Evolutionary conservation across 2,329 filamentous ascomycete species (phyloP).

Genomic region (Colletotrichum sp.): DNA sequence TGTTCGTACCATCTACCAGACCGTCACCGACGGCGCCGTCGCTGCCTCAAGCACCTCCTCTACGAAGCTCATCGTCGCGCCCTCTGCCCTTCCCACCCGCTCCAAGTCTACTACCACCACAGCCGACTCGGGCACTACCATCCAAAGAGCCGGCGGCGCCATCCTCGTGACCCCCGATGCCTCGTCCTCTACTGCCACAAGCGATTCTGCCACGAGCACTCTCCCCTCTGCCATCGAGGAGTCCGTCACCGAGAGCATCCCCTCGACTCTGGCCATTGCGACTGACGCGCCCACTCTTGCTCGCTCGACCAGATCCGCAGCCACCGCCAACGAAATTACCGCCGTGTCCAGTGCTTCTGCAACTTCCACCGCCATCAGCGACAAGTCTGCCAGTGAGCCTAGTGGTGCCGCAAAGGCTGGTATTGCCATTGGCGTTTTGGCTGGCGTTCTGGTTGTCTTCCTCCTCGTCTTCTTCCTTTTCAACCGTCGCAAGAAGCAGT

Average conservation of each 20-base stretch:
- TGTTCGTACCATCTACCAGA: constrained; percentile 45
- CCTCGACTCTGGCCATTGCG: constrained; percentile 30
- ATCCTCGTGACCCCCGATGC: not conserved
- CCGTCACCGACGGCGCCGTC: constrained; percentile 23
- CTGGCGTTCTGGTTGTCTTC: constrained; percentile 69
- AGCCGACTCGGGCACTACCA: constrained; percentile 2
- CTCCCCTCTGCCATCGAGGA: constrained; percentile 32
- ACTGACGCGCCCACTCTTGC: constrained; percentile 28
- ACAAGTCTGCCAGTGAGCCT: constrained; percentile 24
- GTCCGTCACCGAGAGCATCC: constrained; percentile 22
- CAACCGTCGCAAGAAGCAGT: constrained; percentile 72
- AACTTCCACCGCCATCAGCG: not conserved
- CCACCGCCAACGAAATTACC: constrained; percentile 20
- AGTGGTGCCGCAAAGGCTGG: constrained; percentile 69
- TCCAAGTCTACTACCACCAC: not conserved
- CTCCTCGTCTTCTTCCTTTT: constrained; percentile 75
- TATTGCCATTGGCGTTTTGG: constrained; percentile 81
- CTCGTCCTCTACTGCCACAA: constrained; percentile 6
- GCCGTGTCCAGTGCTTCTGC: constrained; percentile 22
- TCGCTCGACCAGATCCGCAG: constrained; percentile 34
- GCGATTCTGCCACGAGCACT: not conserved
- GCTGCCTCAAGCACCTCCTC: not conserved
- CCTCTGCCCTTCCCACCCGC: not conserved
- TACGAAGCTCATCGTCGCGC: constrained; percentile 41
- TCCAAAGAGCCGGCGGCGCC: constrained; percentile 2